Evolutionary conservation across 495 filamentous ascomycete genomes (phyloP), one percentile per base, ranked within the genome.

Genomic region (Stereocaulon alpinum): DNA sequence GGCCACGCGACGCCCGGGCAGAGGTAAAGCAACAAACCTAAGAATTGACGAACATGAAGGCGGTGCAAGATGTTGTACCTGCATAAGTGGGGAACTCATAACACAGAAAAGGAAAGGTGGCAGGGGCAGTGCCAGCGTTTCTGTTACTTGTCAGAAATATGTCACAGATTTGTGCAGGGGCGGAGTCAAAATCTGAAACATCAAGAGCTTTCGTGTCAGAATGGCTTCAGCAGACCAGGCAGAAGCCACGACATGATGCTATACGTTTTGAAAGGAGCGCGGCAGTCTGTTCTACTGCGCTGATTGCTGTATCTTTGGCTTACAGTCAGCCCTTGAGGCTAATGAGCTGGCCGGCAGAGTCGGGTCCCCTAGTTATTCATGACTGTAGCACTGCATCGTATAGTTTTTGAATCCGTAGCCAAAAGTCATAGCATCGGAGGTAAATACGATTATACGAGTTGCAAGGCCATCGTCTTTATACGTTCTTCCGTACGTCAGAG

Each of bases 211-310:
- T 15, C 53, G 58, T 60, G 37, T 43, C 57, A 59, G 57, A 27
- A 51, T 43, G 3, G 48, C 17, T 24, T 59, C 57, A 52, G 17
- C 48, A 53, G 47, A 24, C 48, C 11, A 44, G 40, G 37, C 49
- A 40, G n/a, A 45, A 32, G n/a, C 9, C 17, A 17, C 20, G 40
- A 44, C 40, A 34, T n/a, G 37, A 45, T n/a, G 58, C 40, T 32
- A 40, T 14, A 37, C n/a, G 58, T 60, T 60, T 60, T 24, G 58
- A 54, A 60, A 60, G 58, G 49, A 60, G 58, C 58, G 58, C 58
- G 49, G 58, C 45, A 60, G 58, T 43, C 52, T 54, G 14, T 37
- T 32, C 5, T 60, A 40, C 58, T 60, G 58, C 48, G 49, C 58
- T 48, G 14, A 53, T 52, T 24, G 4, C 10, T 37, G 15, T 20